A percentile compares a stretch with the other conserved stretches of the same genome.
Conservation (phyloP, 768 basidiomycete species). For the Boletus huronensis region DNA sequence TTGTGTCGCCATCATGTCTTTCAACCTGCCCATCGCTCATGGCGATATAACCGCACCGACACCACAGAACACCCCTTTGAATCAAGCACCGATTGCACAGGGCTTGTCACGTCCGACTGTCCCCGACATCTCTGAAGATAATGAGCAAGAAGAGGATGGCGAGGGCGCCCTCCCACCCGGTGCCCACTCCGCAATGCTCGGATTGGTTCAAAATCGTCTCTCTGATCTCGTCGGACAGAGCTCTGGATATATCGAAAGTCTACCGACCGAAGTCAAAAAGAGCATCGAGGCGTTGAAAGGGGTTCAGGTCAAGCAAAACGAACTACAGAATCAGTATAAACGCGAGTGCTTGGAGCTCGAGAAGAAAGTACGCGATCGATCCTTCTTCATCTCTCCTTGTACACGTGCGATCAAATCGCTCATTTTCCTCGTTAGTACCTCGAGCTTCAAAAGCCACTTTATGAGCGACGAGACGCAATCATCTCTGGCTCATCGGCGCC, state of each 20-base stretch:
- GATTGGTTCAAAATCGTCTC: constrained; percentile 86
- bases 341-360: constrained; percentile 92
- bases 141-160: constrained; percentile 64
- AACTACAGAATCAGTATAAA: constrained; percentile 89
- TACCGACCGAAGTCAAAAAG: constrained; percentile 77
- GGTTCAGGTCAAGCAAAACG: constrained; percentile 86
- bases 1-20: constrained; percentile 52
- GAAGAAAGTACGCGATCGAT: constrained; percentile 68
- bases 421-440: constrained; percentile 51
- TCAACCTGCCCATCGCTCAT: constrained; percentile 60
- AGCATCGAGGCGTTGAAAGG: constrained; percentile 92
- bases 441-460: constrained; percentile 75
- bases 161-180: constrained; percentile 41
- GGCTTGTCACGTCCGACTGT: constrained; percentile 86
- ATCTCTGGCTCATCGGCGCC: constrained; percentile 73
- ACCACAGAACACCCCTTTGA: constrained; percentile 89
- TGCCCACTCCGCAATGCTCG: constrained; percentile 66
- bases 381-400: constrained; percentile 8
- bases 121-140: constrained; percentile 83
- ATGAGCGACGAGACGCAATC: constrained; percentile 81
- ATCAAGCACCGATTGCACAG: constrained; percentile 71
- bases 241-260: constrained; percentile 90
- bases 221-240: constrained; percentile 83
- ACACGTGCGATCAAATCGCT: constrained; percentile 10
- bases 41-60: constrained; percentile 80